A percentile compares a stretch with the other conserved stretches of the same genome.
These are phyloP conservation scores for Peniophora sp. DNA, from an alignment of 1,284 basidiomycete genomes.

Conservation along the genomic window DNA sequence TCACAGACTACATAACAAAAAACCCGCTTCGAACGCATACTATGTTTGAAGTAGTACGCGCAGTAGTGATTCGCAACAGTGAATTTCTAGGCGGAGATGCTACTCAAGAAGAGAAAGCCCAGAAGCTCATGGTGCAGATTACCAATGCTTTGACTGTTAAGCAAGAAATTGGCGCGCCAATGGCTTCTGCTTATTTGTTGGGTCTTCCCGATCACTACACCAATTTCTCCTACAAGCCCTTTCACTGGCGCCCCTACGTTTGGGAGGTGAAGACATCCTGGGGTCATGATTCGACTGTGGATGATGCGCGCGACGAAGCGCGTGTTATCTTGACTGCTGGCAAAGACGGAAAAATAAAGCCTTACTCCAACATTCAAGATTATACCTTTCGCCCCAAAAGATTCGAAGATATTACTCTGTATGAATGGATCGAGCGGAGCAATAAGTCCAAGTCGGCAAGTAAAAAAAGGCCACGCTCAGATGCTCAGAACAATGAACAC, in stretches of 20 bases:
- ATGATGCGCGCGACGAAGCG: too few relatives aligned
- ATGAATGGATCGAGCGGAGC: constrained; percentile 8
- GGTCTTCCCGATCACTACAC: constrained; percentile 26
- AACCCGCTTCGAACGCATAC: constrained; percentile 23
- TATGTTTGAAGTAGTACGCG: constrained; percentile 23
- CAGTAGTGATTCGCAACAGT: constrained; percentile 16
- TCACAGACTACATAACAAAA: constrained; percentile 34
- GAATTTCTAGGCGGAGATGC: constrained; percentile 11
- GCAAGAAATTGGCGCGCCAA: constrained; percentile 23
- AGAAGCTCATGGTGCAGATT: constrained; percentile 18
- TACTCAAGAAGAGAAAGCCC: constrained; percentile 13
- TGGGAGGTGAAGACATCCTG: constrained; percentile 4
- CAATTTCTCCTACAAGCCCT: constrained; percentile 15
- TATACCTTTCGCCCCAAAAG: constrained; percentile 5
- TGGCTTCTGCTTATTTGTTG: constrained; percentile 20
- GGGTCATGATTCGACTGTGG: too few relatives aligned
- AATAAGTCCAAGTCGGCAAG: background rate
- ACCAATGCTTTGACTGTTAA: constrained; percentile 16
- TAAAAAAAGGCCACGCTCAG: too few relatives aligned
- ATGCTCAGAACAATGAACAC: too few relatives aligned
- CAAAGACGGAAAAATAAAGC: background rate
- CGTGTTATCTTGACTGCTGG: background rate
- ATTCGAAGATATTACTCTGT: constrained; percentile 4
- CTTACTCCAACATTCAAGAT: constrained; percentile 2
- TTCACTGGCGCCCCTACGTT: constrained; percentile 20